Evolutionary conservation across 345 rosid genomes (phyloP), one percentile per base, ranked within the genome.

Genomic region (Salix udensis): DNA sequence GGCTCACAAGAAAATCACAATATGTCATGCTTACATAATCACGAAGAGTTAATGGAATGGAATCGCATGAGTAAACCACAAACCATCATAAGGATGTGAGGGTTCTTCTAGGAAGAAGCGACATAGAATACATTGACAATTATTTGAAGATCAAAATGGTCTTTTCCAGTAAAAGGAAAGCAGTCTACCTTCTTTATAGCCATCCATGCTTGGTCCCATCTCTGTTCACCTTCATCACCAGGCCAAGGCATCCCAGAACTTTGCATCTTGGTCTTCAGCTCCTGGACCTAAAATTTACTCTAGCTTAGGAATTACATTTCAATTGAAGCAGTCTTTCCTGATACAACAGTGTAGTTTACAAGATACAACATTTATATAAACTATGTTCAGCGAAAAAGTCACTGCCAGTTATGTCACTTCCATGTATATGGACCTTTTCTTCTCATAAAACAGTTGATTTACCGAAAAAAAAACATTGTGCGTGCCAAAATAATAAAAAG

Each of bases 191-290:
- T 96, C 91, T 93, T 96, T 79, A 93, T 90, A 80, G 99, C 92
- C 74, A 82, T 83, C 99, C 99, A 96, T 77, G 98, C 99, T 86
- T 92, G 98, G 83, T 88, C 91, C 98, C 99, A 96, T 82, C 97
- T 81, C 71, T 81, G 78, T 72, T 91, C 90, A 71, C 99, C 97
- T 85, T 96, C 99, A 78, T 93, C 98, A 65, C 97, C 99, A 36
- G 99, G 99, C 99, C 99, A 96, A 70, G 98, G 97, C 97, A 96
- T 96, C 58, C 89, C 96, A 74, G 97, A 96, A 70, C 73, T 83
- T 85, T 85, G 80, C 98, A 96, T 92, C 79, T 87, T 86, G 31
- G 79, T 79, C 87, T 96, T 93, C 82, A 96, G 85, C 83, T 96
- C 99, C 87, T 86, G 87, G 74, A 93, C 95, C 99, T 96, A 83